These are phyloP conservation scores for Stagonosporopsis rhizophila DNA, from an alignment of 2,329 filamentous ascomycete species.

Conservation along the genomic window DNA sequence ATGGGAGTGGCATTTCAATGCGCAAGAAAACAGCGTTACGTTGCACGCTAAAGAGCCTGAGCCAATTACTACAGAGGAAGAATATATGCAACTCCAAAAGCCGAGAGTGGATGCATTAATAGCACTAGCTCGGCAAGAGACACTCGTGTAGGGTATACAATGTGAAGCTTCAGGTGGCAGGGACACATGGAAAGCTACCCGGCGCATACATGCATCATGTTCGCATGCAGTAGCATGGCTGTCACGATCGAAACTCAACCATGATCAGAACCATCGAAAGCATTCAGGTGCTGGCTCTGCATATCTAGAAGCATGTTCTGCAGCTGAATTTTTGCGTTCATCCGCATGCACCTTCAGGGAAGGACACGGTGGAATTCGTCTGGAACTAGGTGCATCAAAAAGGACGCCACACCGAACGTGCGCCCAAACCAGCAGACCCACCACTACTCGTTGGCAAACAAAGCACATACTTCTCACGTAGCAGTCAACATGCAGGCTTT, in stretches of 20 bases:
- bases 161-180: background rate
- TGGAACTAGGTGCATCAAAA: conserved; percentile 2
- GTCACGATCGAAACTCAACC: no score
- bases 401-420: conserved; percentile 1
- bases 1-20: conserved; percentile 51
- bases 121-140: conserved; percentile 2
- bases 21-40: conserved; percentile 35
- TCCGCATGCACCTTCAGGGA: background rate
- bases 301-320: background rate
- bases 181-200: background rate
- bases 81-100: conserved; percentile 48
- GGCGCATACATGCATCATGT: background rate
- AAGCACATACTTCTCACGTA: background rate
- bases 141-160: background rate
- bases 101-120: conserved; percentile 48
- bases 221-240: background rate
- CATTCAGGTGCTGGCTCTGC: background rate
- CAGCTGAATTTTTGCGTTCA: background rate
- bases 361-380: background rate
- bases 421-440: background rate
- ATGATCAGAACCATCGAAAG: no score
- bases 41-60: conserved; percentile 40
- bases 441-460: background rate
- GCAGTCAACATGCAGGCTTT: background rate
- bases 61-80: conserved; percentile 42